Conservation (phyloP, 1,284 basidiomycete genomes). For the Sanghuangporus weigelae region DNA sequence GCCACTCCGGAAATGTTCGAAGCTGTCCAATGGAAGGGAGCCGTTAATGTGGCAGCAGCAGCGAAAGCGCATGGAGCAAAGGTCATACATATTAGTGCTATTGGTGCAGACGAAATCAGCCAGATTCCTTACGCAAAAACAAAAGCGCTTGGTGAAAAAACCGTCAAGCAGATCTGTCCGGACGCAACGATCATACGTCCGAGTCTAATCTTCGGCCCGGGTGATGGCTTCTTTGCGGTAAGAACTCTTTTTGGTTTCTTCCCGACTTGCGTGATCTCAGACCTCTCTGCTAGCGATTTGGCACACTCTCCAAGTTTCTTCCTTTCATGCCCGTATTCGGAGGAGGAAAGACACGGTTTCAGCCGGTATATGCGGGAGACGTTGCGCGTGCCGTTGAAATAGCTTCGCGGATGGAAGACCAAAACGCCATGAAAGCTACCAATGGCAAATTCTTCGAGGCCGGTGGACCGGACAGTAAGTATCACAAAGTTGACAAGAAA, state of each 20-base stretch:
- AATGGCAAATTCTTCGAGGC: slow-evolving; percentile 61
- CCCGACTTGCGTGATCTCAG: not conserved
- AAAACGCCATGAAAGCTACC: slow-evolving; percentile 34
- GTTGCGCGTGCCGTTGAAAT: slow-evolving; percentile 56
- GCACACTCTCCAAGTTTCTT: slow-evolving; percentile 48
- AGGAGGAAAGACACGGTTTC: slow-evolving; percentile 60
- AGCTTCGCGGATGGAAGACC: slow-evolving; percentile 40
- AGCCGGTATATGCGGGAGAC: slow-evolving; percentile 67
- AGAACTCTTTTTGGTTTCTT: slow-evolving; percentile 1
- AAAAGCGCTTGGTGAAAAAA: slow-evolving; percentile 57
- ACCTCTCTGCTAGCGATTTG: slow-evolving; percentile 45
- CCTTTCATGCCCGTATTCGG: slow-evolving; percentile 71
- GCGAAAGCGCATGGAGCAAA: slow-evolving; percentile 44
- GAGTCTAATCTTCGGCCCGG: slow-evolving; percentile 67
- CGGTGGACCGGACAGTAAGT: slow-evolving; percentile 60
- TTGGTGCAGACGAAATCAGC: slow-evolving; percentile 49
- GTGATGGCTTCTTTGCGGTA: slow-evolving; percentile 69
- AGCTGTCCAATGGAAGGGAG: slow-evolving; percentile 56
- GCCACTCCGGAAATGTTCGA: slow-evolving; percentile 53
- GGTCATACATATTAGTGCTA: slow-evolving; percentile 57
- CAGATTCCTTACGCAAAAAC: slow-evolving; percentile 50
- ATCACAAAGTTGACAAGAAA: not conserved
- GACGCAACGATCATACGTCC: slow-evolving; percentile 60
- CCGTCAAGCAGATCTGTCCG: slow-evolving; percentile 42
- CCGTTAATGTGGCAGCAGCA: slow-evolving; percentile 53